Conservation (phyloP, 441 rosid species). For the Erodium texanum region DNA sequence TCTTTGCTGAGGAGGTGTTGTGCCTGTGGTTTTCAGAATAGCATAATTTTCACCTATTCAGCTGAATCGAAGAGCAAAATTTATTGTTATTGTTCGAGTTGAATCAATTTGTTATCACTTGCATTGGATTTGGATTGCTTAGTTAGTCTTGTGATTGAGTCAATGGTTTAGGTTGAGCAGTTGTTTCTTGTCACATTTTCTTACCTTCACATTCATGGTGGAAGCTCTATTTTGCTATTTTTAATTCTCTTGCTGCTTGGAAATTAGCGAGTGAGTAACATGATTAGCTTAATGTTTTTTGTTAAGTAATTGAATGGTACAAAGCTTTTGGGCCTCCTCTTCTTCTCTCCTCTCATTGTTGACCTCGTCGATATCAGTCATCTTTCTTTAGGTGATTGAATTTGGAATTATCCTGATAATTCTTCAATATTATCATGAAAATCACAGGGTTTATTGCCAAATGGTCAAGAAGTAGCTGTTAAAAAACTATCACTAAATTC, state of each 20-base stretch:
- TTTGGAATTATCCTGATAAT: neutral
- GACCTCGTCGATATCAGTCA: neutral
- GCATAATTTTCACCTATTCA: neutral
- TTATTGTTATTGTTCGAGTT: neutral
- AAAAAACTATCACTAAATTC: conserved; percentile 67
- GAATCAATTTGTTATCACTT: neutral
- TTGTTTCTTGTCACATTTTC: neutral
- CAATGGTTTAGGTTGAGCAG: neutral
- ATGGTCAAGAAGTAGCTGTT: conserved; percentile 80
- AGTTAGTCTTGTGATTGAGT: neutral
- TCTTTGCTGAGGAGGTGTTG: too few species aligned
- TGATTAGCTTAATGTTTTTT: too few species aligned
- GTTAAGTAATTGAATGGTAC: neutral
- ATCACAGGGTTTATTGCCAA: conserved; percentile 60
- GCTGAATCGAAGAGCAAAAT: neutral
- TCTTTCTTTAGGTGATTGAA: neutral
- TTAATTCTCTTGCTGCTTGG: neutral
- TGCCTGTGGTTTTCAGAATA: neutral
- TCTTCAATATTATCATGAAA: neutral
- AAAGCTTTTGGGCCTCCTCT: too few species aligned
- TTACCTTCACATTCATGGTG: neutral
- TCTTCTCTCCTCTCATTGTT: too few species aligned
- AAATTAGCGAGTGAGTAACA: neutral
- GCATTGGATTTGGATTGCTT: neutral
- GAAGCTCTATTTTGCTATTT: neutral